A percentile compares a stretch with the other conserved stretches of the same genome.
Evolutionary conservation across 768 basidiomycete genomes (phyloP).

Genomic region (Cubamyces sp.): DNA sequence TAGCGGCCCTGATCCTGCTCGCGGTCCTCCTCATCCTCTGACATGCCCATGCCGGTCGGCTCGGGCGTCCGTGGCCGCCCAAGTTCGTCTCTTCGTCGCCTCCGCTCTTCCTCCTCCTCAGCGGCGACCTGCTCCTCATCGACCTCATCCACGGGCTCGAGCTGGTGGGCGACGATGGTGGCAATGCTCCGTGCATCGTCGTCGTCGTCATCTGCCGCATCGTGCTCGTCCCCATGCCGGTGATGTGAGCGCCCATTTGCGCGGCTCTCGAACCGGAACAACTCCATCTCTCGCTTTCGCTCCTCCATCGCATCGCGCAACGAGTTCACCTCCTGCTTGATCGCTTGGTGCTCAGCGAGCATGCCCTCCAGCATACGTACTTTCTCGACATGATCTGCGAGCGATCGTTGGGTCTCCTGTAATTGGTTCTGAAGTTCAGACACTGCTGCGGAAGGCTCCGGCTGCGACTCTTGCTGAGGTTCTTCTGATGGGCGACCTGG

Average conservation of each 20-base stretch:
- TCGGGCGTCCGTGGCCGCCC: slow-evolving; percentile 83
- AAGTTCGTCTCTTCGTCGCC: slow-evolving; percentile 52
- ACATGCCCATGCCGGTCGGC: slow-evolving; percentile 63
- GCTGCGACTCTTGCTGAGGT: slow-evolving; percentile 28
- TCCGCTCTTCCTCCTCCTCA: slow-evolving; percentile 53
- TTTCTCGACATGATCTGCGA: slow-evolving; percentile 80
- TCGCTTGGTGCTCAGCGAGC: slow-evolving; percentile 80
- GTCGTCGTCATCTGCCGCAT: slow-evolving; percentile 33
- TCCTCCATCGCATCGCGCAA: slow-evolving; percentile 76
- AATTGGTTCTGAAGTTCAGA: slow-evolving; percentile 81
- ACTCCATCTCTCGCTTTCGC: slow-evolving; percentile 55
- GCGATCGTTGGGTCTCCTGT: slow-evolving; percentile 77
- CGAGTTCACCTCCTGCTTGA: slow-evolving; percentile 76
- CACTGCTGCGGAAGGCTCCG: slow-evolving; percentile 42
- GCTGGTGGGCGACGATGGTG: slow-evolving; percentile 70
- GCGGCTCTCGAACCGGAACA: slow-evolving; percentile 33
- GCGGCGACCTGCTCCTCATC: slow-evolving; percentile 59
- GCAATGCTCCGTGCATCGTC: slow-evolving; percentile 72
- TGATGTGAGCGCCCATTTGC: slow-evolving; percentile 23
- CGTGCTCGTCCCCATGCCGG: slow-evolving; percentile 26
- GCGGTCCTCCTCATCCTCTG: slow-evolving; percentile 49
- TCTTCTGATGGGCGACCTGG: slow-evolving; percentile 27
- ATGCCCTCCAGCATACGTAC: slow-evolving; percentile 82
- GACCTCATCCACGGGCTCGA: slow-evolving; percentile 76
- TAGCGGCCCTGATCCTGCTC: slow-evolving; percentile 24